Evolutionary conservation across 78 protist species (phyloP).

Genomic region (Dictyostelium firmibasis): DNA sequence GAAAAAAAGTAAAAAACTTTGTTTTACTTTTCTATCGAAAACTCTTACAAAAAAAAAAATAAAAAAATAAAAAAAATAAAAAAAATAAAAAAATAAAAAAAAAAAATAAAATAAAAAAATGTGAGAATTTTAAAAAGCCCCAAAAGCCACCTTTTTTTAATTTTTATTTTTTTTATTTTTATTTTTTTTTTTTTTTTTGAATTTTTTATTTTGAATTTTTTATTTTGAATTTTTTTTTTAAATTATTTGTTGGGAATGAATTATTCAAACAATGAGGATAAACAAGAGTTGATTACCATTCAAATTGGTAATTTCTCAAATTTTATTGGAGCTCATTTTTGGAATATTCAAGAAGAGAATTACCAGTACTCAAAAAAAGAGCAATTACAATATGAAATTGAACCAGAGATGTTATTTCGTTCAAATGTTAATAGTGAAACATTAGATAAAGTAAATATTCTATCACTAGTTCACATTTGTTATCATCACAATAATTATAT

Average conservation of each 20-base stretch:
- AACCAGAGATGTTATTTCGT: constrained; percentile 29
- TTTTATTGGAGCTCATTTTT: constrained; percentile 57
- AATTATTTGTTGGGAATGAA: no score
- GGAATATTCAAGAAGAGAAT: constrained; percentile 75
- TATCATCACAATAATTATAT: no score
- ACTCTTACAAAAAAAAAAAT: no score
- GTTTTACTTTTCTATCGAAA: no score
- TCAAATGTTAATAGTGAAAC: background rate
- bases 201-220: no score
- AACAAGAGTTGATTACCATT: constrained; percentile 16
- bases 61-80: background rate
- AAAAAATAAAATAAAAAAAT: background rate
- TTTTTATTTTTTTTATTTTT: background rate
- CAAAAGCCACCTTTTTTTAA: no score
- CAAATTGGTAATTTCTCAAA: constrained; percentile 63
- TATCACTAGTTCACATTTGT: no score
- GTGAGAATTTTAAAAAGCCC: no score
- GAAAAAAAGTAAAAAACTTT: background rate
- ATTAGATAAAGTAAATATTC: background rate
- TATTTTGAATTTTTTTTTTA: no score
- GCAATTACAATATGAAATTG: constrained; percentile 9
- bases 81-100: background rate
- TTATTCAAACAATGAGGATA: background rate
- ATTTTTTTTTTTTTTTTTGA: background rate
- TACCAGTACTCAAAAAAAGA: constrained; percentile 24